Evolutionary conservation across 495 filamentous ascomycete species (phyloP).

Genomic region (Penicillium daleae): DNA sequence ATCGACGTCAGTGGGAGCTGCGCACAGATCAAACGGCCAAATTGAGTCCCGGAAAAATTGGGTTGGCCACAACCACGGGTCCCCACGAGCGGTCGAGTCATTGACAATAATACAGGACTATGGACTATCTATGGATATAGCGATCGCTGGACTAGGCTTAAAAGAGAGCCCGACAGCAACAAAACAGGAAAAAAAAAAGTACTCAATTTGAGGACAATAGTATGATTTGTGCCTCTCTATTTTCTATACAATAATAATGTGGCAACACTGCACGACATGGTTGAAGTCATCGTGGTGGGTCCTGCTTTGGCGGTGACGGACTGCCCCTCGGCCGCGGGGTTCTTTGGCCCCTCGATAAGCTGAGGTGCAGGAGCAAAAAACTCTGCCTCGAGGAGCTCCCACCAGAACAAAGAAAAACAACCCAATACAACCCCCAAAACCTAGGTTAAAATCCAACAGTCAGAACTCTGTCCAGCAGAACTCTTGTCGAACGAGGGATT

Average conservation of each 20-base stretch:
- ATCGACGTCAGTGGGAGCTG: conserved; percentile 27
- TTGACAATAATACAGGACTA: neutral
- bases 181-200: neutral
- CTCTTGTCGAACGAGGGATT: conserved; percentile 6
- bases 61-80: conserved; percentile 30
- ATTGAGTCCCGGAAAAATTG: conserved; percentile 8
- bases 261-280: conserved; percentile 28
- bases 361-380: conserved; percentile 8
- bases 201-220: neutral
- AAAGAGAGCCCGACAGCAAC: neutral
- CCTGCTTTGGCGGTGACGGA: conserved; percentile 25
- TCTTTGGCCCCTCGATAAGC: conserved; percentile 8
- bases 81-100: neutral
- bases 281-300: conserved; percentile 20
- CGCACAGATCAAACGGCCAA: conserved; percentile 21
- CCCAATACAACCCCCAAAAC: too few species aligned
- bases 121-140: neutral
- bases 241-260: neutral
- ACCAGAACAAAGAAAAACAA: neutral
- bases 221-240: neutral
- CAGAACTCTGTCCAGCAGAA: conserved; percentile 17
- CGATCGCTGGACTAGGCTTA: neutral
- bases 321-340: conserved; percentile 26
- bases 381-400: neutral
- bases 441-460: conserved; percentile 25